Percentiles rank a stretch among this genome's conserved stretches.
Evolutionary conservation across 345 rosid genomes (phyloP).

Genomic region (Pistacia atlantica): DNA sequence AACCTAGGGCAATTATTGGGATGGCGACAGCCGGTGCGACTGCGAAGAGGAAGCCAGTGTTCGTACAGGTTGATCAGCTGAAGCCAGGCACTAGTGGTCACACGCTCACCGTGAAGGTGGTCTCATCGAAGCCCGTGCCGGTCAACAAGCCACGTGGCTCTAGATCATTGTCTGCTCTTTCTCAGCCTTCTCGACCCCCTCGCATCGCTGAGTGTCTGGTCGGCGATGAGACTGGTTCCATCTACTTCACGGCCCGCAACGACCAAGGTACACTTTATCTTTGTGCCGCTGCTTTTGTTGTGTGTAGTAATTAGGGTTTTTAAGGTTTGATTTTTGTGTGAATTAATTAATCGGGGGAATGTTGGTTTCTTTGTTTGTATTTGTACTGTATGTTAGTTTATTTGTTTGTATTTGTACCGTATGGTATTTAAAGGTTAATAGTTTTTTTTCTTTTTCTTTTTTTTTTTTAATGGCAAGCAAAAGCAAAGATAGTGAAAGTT

Average conservation of each 20-base stretch:
- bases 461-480: too few species aligned
- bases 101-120: slow-evolving; percentile 55
- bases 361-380: not conserved
- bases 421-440: too few species aligned
- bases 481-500: not conserved
- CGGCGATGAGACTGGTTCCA: slow-evolving; percentile 75
- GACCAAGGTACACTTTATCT: slow-evolving; percentile 56
- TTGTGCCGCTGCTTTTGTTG: not conserved
- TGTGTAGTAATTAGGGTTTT: not conserved
- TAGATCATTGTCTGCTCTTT: slow-evolving; percentile 38
- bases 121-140: slow-evolving; percentile 46
- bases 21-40: slow-evolving; percentile 28
- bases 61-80: slow-evolving; percentile 53
- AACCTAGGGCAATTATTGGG: slow-evolving; percentile 6
- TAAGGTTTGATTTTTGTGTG: not conserved
- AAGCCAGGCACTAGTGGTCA: slow-evolving; percentile 64
- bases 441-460: too few species aligned
- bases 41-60: slow-evolving; percentile 58
- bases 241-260: slow-evolving; percentile 88
- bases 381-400: not conserved
- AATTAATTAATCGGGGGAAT: not conserved
- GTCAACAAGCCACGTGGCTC: slow-evolving; percentile 46
- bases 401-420: too few species aligned
- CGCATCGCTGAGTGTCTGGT: slow-evolving; percentile 80
- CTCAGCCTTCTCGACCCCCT: slow-evolving; percentile 55